Base-by-base conservation (phyloP, 768 basidiomycete genomes). In the Floccularia luteovirens region DNA sequence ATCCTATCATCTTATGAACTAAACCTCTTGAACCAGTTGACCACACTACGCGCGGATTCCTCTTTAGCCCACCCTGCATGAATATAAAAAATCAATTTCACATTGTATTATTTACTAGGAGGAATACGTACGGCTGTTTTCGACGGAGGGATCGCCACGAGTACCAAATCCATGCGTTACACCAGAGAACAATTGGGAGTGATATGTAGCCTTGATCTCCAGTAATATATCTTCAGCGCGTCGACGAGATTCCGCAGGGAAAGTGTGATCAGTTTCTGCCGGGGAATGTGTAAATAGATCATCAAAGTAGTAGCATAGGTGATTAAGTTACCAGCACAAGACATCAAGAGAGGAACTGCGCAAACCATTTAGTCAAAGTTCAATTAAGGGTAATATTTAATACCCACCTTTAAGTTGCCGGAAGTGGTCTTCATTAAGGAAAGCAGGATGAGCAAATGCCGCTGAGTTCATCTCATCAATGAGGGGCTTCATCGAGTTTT, bases 11-110 rank as follows among this genome's bases (percentile, higher is more conserved):
- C n/a, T n/a, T n/a, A n/a, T n/a, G n/a, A n/a, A n/a, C n/a, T n/a
- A 28, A 79, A 77, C 23, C 74, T 57, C 36, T 61, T 54, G 49
- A 77, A 78, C 75, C 77, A 79, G 2, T 50, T 52, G 20, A 72
- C 53, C 32, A 76, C 60, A 27, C 69, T 66, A 1, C 66, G 61
- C 2, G 76, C 75, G 5, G 72, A 71, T 39, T 78, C 70, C 48
- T 79, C 77, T 46, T 77, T 78, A 0, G 74, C 74, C 69, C 75
- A 79, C 13, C 74, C 77, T 79, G 34, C 5, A 34, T 10, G 22
- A 17, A 8, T 3, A 39, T 14, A 14, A 33, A 22, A 13, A 33
- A n/a, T 6, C 16, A n/a, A 23, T 20, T 11, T 12, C 12, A 37
- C 19, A 13, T 31, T 6, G 10, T 14, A 19, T 23, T 2, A 23